Percentiles rank a stretch among this genome's conserved stretches.
These are phyloP conservation scores for Thelephora terrestris DNA, from an alignment of 1,284 basidiomycete species.

Conservation along the genomic window DNA sequence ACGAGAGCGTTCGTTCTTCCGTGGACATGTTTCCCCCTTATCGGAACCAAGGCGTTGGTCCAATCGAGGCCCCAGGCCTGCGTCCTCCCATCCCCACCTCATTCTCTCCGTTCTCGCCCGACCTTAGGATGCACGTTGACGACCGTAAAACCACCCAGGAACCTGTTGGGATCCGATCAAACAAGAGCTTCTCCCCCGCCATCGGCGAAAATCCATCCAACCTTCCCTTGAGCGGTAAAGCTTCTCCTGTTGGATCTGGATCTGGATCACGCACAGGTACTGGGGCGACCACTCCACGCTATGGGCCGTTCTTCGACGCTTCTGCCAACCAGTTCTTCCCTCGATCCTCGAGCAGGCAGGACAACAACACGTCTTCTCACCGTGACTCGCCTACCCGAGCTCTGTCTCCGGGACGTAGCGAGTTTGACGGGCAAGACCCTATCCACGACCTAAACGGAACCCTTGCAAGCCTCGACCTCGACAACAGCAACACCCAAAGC, in stretches of 20 bases:
- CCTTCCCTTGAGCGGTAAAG: neutral
- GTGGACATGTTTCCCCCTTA: conserved; percentile 4
- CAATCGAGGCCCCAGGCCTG: conserved; percentile 6
- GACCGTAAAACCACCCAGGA: conserved; percentile 12
- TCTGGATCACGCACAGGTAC: neutral
- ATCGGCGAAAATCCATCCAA: neutral
- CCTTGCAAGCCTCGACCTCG: conserved; percentile 62
- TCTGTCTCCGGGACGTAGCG: conserved; percentile 9
- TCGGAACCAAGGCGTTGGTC: conserved; percentile 1
- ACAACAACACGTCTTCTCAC: conserved; percentile 31
- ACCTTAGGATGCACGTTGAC: conserved; percentile 24
- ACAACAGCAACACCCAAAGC: conserved; percentile 16
- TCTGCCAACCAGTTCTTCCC: neutral
- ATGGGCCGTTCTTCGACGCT: neutral
- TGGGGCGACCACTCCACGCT: neutral
- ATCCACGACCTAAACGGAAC: conserved; percentile 67
- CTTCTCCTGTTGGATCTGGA: neutral
- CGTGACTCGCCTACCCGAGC: conserved; percentile 13
- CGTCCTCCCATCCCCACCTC: conserved; percentile 12
- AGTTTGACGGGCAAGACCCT: conserved; percentile 33
- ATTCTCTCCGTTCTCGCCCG: conserved; percentile 34
- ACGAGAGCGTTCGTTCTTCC: conserved; percentile 2
- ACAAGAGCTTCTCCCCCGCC: conserved; percentile 14
- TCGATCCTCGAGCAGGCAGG: conserved; percentile 34
- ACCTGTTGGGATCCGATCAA: neutral